Evolutionary conservation across 768 basidiomycete genomes (phyloP), one percentile per base, ranked within the genome.

Genomic region (Kwoniella sp.): DNA sequence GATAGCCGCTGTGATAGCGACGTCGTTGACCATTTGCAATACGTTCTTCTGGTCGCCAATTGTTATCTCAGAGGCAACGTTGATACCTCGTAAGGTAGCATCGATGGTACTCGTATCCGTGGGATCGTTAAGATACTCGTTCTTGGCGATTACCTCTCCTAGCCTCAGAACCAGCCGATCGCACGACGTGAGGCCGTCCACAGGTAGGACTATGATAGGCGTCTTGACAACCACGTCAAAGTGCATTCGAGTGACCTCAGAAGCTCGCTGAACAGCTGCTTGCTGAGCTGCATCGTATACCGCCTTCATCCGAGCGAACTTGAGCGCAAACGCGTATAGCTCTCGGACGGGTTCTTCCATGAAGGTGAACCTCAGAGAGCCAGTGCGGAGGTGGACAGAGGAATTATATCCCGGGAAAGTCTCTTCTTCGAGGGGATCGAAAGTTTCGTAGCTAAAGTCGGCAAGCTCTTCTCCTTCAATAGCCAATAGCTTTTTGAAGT

Each of bases 381-480:
- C 93, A n/a, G 89, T 84, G 28, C 84, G 80, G 34, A 99, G 80
- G 51, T 80, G 80, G 44, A 98, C 78, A 1, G 84, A 82, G 4
- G 92, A 90, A 68, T 89, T 89, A 73, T 91, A 80, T 26, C 89
- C 89, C 12, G 80, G 77, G 72, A 87, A 85, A 3, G 78, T 76
- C 36, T 84, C 81, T 47, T 82, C 62, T 51, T 81, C 85, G 14
- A 51, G 56, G 2, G 88, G 81, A 70, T 92, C 87, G 74, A 82
- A 90, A 0, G 89, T 98, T 71, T 92, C 86, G 74, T 98, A 99
- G 48, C 80, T 81, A 77, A 99, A 89, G 73, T 93, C 87, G 15
- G 90, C 92, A 33, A 99, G 84, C 66, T 96, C 85, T 64, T 88
- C 82, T 41, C 92, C 95, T 65, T 98, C 89, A 50, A 98, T 96